Percentiles rank a stretch among this genome's conserved stretches.
Conservation (phyloP, 176 grass and related monocot species). For the Paspalum vaginatum region DNA sequence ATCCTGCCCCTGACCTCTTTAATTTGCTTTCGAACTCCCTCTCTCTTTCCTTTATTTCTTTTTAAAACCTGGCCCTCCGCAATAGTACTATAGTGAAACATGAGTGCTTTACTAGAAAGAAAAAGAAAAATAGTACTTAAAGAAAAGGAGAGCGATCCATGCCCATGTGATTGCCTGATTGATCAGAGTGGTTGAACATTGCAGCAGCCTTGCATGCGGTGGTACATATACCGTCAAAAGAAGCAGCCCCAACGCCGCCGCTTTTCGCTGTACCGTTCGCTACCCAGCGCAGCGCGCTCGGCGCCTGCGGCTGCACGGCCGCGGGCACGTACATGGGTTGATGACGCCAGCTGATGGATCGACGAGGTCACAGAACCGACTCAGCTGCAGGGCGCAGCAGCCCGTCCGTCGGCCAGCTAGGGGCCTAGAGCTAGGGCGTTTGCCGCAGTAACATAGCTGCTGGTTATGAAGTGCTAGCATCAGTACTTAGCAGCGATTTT, state of each 20-base stretch:
- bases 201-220: neutral
- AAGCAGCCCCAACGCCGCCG: neutral
- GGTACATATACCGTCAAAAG: neutral
- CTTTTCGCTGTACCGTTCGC: neutral
- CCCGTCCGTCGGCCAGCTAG: too few relatives aligned
- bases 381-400: too few relatives aligned
- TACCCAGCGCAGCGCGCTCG: neutral
- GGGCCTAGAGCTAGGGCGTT: too few relatives aligned
- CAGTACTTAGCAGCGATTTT: too few relatives aligned
- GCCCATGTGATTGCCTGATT: slow-evolving; percentile 12
- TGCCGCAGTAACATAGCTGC: too few relatives aligned
- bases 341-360: neutral
- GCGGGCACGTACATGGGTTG: neutral
- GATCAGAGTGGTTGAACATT: neutral
- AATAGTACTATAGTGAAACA: too few relatives aligned
- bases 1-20: neutral
- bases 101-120: neutral
- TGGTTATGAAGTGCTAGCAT: too few relatives aligned
- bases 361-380: neutral
- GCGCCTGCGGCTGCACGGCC: neutral
- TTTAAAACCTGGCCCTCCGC: neutral
- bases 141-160: neutral
- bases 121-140: neutral
- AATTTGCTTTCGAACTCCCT: neutral
- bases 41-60: neutral